Base-by-base conservation (phyloP, 1,284 basidiomycete species). In the Trichosporon sp. region DNA sequence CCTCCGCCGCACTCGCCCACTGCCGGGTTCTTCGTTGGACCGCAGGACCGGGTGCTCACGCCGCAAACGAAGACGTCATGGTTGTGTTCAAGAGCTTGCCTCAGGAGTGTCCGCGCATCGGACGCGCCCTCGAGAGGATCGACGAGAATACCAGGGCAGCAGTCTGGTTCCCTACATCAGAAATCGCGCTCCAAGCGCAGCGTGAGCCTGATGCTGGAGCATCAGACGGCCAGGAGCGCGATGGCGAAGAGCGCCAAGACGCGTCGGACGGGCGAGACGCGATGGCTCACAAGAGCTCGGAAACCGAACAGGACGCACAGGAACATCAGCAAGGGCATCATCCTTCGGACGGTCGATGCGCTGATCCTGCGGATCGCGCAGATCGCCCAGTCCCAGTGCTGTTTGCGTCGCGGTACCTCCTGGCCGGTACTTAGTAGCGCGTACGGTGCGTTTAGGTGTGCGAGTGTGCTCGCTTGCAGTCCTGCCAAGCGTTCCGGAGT, bases 321-420 rank as follows among this genome's bases (percentile, higher is more conserved):
- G 16, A 63, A 35, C 32, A 7, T 12, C 11, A 35, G 14, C 14
- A 63, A 16, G 59, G 59, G 16, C 59, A 63, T 26, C 26, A 26
- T 14, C 32, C 31, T 6, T 5, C 56, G 26, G 14, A n/a, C 31
- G 10, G 8, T 32, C 26, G 26, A 59, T 26, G 54, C 54, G 54
- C 26, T 59, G 54, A 59, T 59, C 54, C 10, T 26, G 54, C 54
- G 54, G 54, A 59, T 59, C 59, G 32, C 59, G 59, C 14, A n/a
- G 59, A 63, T 63, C 14, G 46, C 12, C 68, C 59, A 26, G 14
- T 32, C 32, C 59, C 32, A 11, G 74, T 74, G 12, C 5, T 80
- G 2, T 75, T 80, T 37, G 80, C 76, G 1, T 77, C 77, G 19
- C 72, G 81, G 26, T 83, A 80, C 68, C 72, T 83, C 31, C 74